These are phyloP conservation scores for Arthrinium phaeospermum DNA, from an alignment of 2,329 filamentous ascomycete genomes.

Conservation along the genomic window DNA sequence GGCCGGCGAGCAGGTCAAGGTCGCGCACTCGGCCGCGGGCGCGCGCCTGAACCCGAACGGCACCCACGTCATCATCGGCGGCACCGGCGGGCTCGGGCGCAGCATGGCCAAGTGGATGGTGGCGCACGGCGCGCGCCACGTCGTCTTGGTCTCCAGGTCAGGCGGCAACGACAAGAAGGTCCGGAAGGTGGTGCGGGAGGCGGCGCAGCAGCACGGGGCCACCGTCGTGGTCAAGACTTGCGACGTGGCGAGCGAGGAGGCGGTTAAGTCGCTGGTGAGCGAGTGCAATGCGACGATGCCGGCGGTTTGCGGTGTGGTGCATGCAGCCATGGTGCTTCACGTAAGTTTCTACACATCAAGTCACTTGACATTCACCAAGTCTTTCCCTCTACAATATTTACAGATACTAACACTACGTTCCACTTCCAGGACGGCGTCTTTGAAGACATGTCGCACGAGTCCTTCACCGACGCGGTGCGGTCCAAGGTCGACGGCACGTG, in stretches of 20 bases:
- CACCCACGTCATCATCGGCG: constrained; percentile 57
- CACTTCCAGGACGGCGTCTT: constrained; percentile 21
- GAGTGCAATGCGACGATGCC: constrained; percentile 52
- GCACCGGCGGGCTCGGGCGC: constrained; percentile 56
- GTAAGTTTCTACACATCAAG: constrained; percentile 39
- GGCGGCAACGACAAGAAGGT: constrained; percentile 25
- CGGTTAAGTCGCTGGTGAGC: constrained; percentile 36
- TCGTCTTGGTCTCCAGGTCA: constrained; percentile 52
- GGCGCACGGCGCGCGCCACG: constrained; percentile 50
- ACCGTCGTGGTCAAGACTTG: constrained; percentile 34
- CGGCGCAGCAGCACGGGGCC: constrained; percentile 30
- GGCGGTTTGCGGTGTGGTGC: constrained; percentile 51
- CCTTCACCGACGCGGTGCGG: constrained; percentile 43
- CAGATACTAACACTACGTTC: constrained; percentile 30
- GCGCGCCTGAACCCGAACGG: constrained; percentile 45
- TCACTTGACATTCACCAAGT: background rate
- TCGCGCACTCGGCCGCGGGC: constrained; percentile 31
- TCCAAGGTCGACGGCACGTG: constrained; percentile 59
- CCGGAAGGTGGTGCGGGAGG: constrained; percentile 5
- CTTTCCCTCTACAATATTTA: background rate
- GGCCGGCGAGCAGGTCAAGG: constrained; percentile 35
- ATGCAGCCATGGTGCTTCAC: constrained; percentile 42
- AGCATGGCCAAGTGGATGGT: constrained; percentile 57
- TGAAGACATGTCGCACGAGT: constrained; percentile 54
- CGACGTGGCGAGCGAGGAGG: constrained; percentile 33